These are phyloP conservation scores for Tanacetum coccineum DNA, from an alignment of 129 eudicot genomes.

Conservation along the genomic window DNA sequence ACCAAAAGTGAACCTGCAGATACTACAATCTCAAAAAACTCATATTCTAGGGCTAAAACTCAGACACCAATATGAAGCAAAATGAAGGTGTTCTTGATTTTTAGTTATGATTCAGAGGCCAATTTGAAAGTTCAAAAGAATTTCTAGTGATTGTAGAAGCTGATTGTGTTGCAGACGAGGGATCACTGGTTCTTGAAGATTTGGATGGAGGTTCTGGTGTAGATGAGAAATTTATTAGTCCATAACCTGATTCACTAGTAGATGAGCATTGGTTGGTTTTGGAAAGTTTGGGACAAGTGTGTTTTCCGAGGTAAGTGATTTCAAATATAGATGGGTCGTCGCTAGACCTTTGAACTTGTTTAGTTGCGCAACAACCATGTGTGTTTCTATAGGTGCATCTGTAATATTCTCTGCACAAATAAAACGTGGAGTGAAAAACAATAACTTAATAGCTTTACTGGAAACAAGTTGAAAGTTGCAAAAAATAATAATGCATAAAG, in stretches of 20 bases:
- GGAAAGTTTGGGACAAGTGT: conserved; percentile 29
- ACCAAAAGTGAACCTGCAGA: conserved; percentile 22
- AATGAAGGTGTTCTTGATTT: conserved; percentile 10
- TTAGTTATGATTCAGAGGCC: conserved; percentile 33
- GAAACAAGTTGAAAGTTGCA: no score
- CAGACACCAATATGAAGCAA: conserved; percentile 2
- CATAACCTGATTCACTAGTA: conserved; percentile 20
- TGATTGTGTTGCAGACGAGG: conserved; percentile 25
- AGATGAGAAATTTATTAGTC: conserved; percentile 27
- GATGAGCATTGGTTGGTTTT: conserved; percentile 29
- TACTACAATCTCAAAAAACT: conserved; percentile 4
- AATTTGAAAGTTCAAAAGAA: conserved; percentile 34
- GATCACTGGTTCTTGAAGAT: conserved; percentile 20
- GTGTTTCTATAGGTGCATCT: conserved; percentile 37
- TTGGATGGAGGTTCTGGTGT: conserved; percentile 24
- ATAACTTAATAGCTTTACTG: no score
- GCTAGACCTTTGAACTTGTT: conserved; percentile 36
- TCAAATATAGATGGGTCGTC: conserved; percentile 32
- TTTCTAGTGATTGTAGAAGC: conserved; percentile 25
- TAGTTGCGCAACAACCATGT: conserved; percentile 34
- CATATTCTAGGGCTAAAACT: conserved; percentile 9
- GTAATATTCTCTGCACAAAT: conserved; percentile 33
- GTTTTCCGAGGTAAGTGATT: conserved; percentile 33
- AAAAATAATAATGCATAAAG: no score
- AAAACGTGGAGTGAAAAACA: not conserved